A percentile compares a stretch with the other conserved stretches of the same genome.
phyloP scores from a whole-genome alignment of 306 rosid genomes.

The Amphicarpaea edgeworthii region DNA sequence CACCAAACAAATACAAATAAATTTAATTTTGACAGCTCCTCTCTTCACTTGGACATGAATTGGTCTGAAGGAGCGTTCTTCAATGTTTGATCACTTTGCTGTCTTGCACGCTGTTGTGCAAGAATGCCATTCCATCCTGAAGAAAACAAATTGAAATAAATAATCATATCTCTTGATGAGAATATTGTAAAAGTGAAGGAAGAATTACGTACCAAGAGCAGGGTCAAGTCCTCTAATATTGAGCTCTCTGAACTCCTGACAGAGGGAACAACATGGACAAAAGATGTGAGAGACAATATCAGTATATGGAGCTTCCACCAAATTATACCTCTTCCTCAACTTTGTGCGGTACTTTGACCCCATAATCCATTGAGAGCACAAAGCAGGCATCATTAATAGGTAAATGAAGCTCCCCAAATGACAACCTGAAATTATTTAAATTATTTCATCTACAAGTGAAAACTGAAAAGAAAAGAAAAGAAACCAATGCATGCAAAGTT shows the following conservation, averaged over 20 bases:
- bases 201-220: constrained; percentile 56
- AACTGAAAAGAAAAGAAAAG: too few relatives aligned
- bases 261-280: constrained; percentile 75
- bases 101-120: constrained; percentile 51
- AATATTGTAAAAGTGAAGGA: too few relatives aligned
- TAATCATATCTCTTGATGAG: too few relatives aligned
- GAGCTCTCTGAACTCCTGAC: constrained; percentile 76
- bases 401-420: constrained; percentile 69
- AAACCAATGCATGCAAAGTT: neutral
- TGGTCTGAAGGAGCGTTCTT: constrained; percentile 58
- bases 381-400: constrained; percentile 74
- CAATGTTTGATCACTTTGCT: constrained; percentile 45
- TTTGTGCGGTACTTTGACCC: constrained; percentile 68
- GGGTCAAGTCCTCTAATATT: constrained; percentile 69
- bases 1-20: neutral
- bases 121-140: constrained; percentile 77
- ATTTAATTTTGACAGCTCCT: neutral
- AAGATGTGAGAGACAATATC: constrained; percentile 72
- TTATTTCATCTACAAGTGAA: too few relatives aligned
- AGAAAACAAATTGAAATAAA: constrained; percentile 19
- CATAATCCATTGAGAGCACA: constrained; percentile 77
- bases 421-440: constrained; percentile 49
- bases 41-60: constrained; percentile 51
- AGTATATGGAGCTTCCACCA: constrained; percentile 71
- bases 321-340: constrained; percentile 57